Evolutionary conservation across 2,329 filamentous ascomycete genomes (phyloP).

Genomic region (Diaporthe sp.): DNA sequence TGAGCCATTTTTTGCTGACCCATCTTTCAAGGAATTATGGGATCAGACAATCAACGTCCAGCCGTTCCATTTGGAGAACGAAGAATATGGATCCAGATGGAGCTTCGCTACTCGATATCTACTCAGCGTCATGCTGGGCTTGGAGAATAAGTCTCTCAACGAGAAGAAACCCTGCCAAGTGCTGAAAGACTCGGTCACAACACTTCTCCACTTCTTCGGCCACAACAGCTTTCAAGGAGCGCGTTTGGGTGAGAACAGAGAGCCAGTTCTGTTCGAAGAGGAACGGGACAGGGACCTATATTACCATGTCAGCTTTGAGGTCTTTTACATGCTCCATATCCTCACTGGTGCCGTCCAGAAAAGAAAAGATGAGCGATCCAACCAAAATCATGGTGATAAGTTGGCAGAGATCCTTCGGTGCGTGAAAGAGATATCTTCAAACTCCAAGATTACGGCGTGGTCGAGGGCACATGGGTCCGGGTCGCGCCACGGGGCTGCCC

Average conservation of each 20-base stretch:
- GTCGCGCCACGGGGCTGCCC: background rate
- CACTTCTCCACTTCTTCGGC: background rate
- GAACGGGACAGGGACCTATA: background rate
- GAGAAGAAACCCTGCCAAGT: background rate
- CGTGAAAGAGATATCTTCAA: background rate
- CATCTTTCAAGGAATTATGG: background rate
- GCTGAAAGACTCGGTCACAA: background rate
- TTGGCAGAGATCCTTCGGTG: background rate
- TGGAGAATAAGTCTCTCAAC: background rate
- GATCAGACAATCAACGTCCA: background rate
- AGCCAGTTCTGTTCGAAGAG: background rate
- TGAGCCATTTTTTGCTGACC: background rate
- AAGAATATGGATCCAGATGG: background rate
- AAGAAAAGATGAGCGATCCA: background rate
- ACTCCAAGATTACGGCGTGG: background rate
- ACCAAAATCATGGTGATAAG: background rate
- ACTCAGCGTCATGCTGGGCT: conserved; percentile 6
- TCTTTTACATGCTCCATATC: background rate
- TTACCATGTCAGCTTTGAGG: conserved; percentile 12
- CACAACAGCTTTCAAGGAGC: conserved; percentile 8
- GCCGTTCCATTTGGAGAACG: background rate
- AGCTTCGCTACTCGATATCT: background rate
- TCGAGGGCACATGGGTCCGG: background rate
- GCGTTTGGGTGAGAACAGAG: background rate
- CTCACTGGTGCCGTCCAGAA: background rate